A percentile compares a stretch with the other conserved stretches of the same genome.
Conservation (phyloP, 2,329 filamentous ascomycete species). For the Epicoccum nigrum region DNA sequence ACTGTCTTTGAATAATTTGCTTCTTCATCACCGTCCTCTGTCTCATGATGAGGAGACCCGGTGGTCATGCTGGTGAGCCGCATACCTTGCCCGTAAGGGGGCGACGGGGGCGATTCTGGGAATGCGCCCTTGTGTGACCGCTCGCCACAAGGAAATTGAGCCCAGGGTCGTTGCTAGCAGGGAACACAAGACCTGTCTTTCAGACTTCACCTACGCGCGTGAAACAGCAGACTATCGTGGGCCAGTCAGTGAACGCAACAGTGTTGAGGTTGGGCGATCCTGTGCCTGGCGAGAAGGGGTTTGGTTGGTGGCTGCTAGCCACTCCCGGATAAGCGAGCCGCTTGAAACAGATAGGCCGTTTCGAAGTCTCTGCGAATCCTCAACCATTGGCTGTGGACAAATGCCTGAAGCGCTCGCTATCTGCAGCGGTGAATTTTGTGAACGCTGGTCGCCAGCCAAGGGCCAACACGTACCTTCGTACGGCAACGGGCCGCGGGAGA, state of each 20-base stretch:
- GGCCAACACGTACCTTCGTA: conserved; percentile 28
- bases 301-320: conserved; percentile 24
- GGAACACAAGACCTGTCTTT: conserved; percentile 31
- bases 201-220: conserved; percentile 30
- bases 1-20: conserved; percentile 23
- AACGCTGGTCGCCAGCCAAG: conserved; percentile 24
- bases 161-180: conserved; percentile 29
- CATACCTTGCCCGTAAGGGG: conserved; percentile 27
- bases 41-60: conserved; percentile 30
- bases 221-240: conserved; percentile 41
- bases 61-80: conserved; percentile 33
- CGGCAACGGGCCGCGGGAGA: conserved; percentile 36
- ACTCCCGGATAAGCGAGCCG: conserved; percentile 14
- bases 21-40: conserved; percentile 35
- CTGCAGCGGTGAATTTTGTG: conserved; percentile 22
- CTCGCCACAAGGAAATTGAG: conserved; percentile 31
- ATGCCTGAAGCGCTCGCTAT: conserved; percentile 38
- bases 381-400: conserved; percentile 35
- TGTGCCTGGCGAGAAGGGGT: conserved; percentile 30
- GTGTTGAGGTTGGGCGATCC: conserved; percentile 36
- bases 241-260: conserved; percentile 35
- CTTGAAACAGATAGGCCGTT: conserved; percentile 16
- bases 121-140: conserved; percentile 38
- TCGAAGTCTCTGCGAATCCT: conserved; percentile 10
- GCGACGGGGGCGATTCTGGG: conserved; percentile 28